Conservation (phyloP, 495 filamentous ascomycete species). For the Diplogelasinospora grovesii region DNA sequence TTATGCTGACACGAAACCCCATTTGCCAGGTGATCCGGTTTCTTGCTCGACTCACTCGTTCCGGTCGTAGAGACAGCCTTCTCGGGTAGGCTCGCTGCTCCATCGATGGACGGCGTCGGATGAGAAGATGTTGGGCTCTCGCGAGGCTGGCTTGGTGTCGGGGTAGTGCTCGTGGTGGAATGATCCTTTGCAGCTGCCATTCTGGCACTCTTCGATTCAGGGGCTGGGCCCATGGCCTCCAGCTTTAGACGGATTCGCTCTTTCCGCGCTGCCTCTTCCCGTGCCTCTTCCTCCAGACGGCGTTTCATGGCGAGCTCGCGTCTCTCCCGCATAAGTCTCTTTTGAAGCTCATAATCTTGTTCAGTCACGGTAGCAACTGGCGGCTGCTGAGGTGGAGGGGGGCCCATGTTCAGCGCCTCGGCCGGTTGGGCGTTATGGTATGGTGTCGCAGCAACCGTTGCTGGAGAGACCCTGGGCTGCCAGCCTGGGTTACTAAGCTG, state of each 20-base stretch:
- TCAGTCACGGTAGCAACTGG: conserved; percentile 37
- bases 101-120: conserved; percentile 5
- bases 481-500: conserved; percentile 41
- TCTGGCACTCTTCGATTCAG: conserved; percentile 53
- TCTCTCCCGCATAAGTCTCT: conserved; percentile 79
- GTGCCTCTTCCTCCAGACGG: conserved; percentile 71
- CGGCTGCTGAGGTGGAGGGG: conserved; percentile 19
- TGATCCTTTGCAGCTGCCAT: conserved; percentile 37
- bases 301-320: conserved; percentile 71
- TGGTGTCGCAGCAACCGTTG: conserved; percentile 40
- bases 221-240: conserved; percentile 64
- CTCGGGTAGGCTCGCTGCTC: conserved; percentile 1
- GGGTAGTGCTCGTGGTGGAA: conserved; percentile 26
- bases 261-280: conserved; percentile 68
- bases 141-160: conserved; percentile 31
- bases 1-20: conserved; percentile 9
- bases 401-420: conserved; percentile 22
- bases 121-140: conserved; percentile 23
- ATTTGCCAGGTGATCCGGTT: conserved; percentile 10
- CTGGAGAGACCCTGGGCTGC: conserved; percentile 45
- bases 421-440: conserved; percentile 27
- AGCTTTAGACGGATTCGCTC: conserved; percentile 82
- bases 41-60: conserved; percentile 4
- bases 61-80: conserved; percentile 6
- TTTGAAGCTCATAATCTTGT: conserved; percentile 62